Conservation (phyloP, 2,329 filamentous ascomycete genomes). For the Colletotrichum cordylinicola region DNA sequence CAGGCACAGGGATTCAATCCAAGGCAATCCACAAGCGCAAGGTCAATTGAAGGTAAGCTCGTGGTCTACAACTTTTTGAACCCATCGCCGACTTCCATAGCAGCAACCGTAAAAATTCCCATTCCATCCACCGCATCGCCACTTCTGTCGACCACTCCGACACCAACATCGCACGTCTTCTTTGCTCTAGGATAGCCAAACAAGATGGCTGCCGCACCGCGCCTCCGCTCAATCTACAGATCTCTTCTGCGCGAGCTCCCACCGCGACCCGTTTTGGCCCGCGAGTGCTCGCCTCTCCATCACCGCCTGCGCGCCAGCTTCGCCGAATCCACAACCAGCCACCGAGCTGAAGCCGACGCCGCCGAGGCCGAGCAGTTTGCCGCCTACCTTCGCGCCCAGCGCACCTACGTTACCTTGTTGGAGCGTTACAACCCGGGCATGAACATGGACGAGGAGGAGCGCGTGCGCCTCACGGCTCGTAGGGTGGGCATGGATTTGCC, state of each 20-base stretch:
- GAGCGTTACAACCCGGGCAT: constrained; percentile 95
- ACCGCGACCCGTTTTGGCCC: constrained; percentile 62
- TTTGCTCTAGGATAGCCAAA: background rate
- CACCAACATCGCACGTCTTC: background rate
- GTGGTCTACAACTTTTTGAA: background rate
- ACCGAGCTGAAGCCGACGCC: constrained; percentile 27
- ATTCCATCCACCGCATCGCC: background rate
- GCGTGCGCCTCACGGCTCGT: constrained; percentile 81
- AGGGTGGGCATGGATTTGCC: constrained; percentile 92
- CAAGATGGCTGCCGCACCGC: constrained; percentile 36
- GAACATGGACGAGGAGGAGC: constrained; percentile 85
- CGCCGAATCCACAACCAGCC: constrained; percentile 34
- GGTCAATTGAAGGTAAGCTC: background rate
- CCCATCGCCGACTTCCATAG: background rate
- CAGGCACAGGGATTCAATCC: background rate
- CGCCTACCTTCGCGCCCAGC: constrained; percentile 83
- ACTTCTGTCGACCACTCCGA: background rate
- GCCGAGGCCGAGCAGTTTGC: constrained; percentile 76
- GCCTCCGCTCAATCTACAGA: constrained; percentile 82
- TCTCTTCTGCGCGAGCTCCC: constrained; percentile 89
- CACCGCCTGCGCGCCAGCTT: constrained; percentile 71
- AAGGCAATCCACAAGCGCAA: background rate
- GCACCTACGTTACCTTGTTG: constrained; percentile 79
- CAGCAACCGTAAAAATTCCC: background rate
- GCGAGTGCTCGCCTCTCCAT: constrained; percentile 72